Evolutionary conservation across 2,329 filamentous ascomycete species (phyloP).

Genomic region (Neofusicoccum cordaticola): DNA sequence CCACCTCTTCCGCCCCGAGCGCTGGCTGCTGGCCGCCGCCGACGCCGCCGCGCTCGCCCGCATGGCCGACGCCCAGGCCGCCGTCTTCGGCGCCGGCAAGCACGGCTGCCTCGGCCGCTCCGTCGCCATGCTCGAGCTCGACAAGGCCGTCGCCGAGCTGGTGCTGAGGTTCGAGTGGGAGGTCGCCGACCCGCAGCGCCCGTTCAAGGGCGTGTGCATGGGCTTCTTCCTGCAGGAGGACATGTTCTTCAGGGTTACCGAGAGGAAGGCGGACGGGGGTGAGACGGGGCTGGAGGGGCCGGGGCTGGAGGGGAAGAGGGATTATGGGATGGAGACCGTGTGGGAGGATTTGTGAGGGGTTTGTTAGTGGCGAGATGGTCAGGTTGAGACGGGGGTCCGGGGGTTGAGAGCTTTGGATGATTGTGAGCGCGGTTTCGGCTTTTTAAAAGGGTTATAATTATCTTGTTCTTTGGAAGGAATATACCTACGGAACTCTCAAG

Average conservation of each 20-base stretch:
- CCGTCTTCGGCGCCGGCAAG: constrained; percentile 38
- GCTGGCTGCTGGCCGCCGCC: constrained; percentile 33
- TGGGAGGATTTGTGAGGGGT: constrained; percentile 2
- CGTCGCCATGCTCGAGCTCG: constrained; percentile 37
- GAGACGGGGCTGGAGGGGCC: neutral
- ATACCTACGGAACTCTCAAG: no score
- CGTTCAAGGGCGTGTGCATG: constrained; percentile 29
- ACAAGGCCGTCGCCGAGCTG: constrained; percentile 42
- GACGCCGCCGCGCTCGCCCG: constrained; percentile 18
- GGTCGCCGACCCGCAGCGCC: constrained; percentile 15
- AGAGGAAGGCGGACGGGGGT: neutral
- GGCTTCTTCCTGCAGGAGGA: constrained; percentile 21
- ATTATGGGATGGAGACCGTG: constrained; percentile 5
- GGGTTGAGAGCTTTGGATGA: no score
- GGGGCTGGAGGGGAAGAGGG: neutral
- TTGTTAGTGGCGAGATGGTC: neutral
- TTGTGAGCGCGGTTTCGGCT: no score
- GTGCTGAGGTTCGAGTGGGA: constrained; percentile 7
- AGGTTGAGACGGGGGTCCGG: no score
- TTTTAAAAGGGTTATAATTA: no score
- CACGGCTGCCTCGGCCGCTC: constrained; percentile 34
- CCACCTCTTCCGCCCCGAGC: constrained; percentile 38
- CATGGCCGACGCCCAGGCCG: constrained; percentile 33
- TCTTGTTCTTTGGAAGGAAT: no score
- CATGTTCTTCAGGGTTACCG: constrained; percentile 19